A percentile compares a stretch with the other conserved stretches of the same genome.
Evolutionary conservation across 352 stramenopile species (phyloP).

Genomic region (Blastocystis sp.): DNA sequence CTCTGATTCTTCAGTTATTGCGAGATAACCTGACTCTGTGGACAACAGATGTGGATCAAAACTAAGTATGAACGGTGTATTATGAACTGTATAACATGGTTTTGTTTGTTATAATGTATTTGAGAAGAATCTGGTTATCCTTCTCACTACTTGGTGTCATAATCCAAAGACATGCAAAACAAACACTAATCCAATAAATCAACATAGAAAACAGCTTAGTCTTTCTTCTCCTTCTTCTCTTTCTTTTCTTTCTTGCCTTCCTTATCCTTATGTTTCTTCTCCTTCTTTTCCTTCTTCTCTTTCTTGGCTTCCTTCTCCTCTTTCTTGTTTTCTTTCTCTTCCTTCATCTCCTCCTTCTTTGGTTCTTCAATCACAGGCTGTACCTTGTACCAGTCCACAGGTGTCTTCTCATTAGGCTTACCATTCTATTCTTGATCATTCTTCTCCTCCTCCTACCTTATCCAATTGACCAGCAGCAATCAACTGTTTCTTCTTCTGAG

Average conservation of each 20-base stretch:
- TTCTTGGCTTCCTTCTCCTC: conserved; percentile 70
- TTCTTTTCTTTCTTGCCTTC: conserved; percentile 58
- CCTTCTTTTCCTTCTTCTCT: conserved; percentile 73
- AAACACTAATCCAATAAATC: too few species aligned
- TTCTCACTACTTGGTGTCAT: neutral
- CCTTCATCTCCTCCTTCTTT: conserved; percentile 68
- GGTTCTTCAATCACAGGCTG: conserved; percentile 59
- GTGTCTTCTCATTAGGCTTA: conserved; percentile 80
- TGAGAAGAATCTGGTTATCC: neutral
- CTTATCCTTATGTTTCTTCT: conserved; percentile 74
- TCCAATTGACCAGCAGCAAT: conserved; percentile 83
- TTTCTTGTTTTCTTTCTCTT: conserved; percentile 72
- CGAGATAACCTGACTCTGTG: conserved; percentile 97
- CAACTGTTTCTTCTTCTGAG: conserved; percentile 94
- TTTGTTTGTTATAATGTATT: neutral
- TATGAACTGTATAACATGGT: neutral
- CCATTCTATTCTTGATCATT: too few species aligned
- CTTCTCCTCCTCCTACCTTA: conserved; percentile 68
- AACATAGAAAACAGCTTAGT: too few species aligned
- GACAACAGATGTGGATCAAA: conserved; percentile 87
- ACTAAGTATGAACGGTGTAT: conserved; percentile 43
- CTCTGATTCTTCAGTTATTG: conserved; percentile 98
- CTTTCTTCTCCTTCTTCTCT: conserved; percentile 45
- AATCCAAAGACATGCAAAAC: neutral
- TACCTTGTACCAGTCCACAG: conserved; percentile 75